These are phyloP conservation scores for Naganishia friedmannii DNA, from an alignment of 768 basidiomycete species.

Conservation along the genomic window DNA sequence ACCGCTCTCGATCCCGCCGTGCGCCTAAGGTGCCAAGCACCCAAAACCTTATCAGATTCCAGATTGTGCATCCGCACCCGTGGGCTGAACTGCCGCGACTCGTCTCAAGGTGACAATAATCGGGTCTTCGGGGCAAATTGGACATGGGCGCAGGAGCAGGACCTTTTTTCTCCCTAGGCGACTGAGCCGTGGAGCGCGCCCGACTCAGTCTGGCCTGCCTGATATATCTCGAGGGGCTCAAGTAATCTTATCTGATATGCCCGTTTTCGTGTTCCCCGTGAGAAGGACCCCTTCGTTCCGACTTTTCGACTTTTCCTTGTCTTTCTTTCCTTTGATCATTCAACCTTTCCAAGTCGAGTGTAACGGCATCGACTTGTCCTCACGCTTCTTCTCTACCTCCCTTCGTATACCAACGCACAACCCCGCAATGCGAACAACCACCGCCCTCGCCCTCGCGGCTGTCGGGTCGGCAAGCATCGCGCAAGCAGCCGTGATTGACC, in stretches of 20 bases:
- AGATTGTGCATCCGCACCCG: neutral
- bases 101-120: neutral
- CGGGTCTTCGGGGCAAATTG: constrained; percentile 19
- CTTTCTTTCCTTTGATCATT: neutral
- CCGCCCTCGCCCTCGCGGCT: neutral
- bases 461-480: constrained; percentile 26
- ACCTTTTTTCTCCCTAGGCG: too few relatives aligned
- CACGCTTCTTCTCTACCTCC: too few relatives aligned
- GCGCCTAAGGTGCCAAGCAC: neutral
- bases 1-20: neutral
- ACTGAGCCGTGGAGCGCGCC: too few relatives aligned
- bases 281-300: neutral
- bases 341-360: too few relatives aligned
- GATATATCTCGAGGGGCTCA: neutral
- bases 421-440: neutral
- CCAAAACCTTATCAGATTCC: constrained; percentile 8
- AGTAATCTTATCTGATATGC: constrained; percentile 23
- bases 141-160: neutral
- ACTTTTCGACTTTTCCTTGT: neutral
- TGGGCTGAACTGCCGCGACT: neutral
- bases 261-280: neutral
- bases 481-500: constrained; percentile 46
- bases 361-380: too few relatives aligned
- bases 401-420: neutral
- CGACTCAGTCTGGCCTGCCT: too few relatives aligned